Evolutionary conservation across 257 asterid genomes (phyloP).

Genomic region (Gynochthodes officinalis): DNA sequence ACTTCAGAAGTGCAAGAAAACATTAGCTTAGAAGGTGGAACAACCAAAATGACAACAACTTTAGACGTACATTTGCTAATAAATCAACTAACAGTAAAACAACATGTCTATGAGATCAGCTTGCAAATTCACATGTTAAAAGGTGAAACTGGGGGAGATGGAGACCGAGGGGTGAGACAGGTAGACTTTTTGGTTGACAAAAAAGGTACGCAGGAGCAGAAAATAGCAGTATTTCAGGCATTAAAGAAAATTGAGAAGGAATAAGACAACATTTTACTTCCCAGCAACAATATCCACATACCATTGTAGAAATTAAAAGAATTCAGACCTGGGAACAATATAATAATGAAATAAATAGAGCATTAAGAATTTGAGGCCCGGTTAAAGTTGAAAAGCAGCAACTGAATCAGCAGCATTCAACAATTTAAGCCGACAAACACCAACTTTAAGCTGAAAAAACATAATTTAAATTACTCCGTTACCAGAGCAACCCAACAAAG

Average conservation of each 20-base stretch:
- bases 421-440: not conserved
- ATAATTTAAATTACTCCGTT: not conserved
- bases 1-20: not conserved
- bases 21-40: not conserved
- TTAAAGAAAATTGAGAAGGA: not conserved
- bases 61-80: not conserved
- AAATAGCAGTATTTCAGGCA: not conserved
- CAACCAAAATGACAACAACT: not conserved
- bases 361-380: not conserved
- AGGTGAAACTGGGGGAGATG: not conserved
- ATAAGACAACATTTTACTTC: not conserved
- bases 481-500: not conserved
- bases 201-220: not conserved
- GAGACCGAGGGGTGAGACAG: not conserved
- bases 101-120: not conserved
- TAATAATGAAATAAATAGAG: no score
- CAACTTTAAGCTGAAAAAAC: not conserved
- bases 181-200: not conserved
- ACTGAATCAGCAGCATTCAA: constrained; percentile 6
- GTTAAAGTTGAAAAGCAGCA: not conserved
- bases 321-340: no score
- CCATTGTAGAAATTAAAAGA: not conserved
- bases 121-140: not conserved
- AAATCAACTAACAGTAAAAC: not conserved
- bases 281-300: not conserved